These are phyloP conservation scores for Tephrocybe sp. DNA, from an alignment of 768 basidiomycete genomes.

Conservation along the genomic window DNA sequence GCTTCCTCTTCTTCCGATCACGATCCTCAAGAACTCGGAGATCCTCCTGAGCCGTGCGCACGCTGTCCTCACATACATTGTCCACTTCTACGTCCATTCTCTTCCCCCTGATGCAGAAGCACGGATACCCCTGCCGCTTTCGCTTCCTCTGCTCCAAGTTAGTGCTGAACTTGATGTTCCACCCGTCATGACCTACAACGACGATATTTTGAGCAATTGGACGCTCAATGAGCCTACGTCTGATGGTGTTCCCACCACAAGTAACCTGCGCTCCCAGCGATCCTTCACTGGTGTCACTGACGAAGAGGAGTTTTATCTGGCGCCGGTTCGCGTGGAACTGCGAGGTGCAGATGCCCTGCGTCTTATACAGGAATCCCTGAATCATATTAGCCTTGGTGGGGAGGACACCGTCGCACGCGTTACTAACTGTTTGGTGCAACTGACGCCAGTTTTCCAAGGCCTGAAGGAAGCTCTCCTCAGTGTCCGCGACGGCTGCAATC, in stretches of 20 bases:
- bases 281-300: constrained; percentile 80
- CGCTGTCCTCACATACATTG: constrained; percentile 66
- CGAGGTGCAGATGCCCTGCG: constrained; percentile 79
- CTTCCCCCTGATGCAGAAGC: constrained; percentile 47
- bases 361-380: constrained; percentile 81
- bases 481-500: constrained; percentile 71
- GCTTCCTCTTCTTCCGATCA: constrained; percentile 53
- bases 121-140: constrained; percentile 65
- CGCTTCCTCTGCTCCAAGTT: constrained; percentile 76
- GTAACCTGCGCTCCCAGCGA: constrained; percentile 64
- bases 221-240: constrained; percentile 32
- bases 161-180: constrained; percentile 74
- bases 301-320: constrained; percentile 86
- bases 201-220: constrained; percentile 91
- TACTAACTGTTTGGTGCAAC: constrained; percentile 60
- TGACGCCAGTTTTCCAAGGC: constrained; percentile 64
- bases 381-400: constrained; percentile 77
- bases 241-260: constrained; percentile 42
- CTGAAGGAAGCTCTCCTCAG: constrained; percentile 58
- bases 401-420: constrained; percentile 65
- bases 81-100: constrained; percentile 78
- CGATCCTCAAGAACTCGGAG: constrained; percentile 48
- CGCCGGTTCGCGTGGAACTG: constrained; percentile 83
- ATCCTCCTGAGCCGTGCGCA: constrained; percentile 67
- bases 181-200: constrained; percentile 87